Evolutionary conservation across 2,329 filamentous ascomycete species (phyloP).

Genomic region (Ceratocystis diversiconidia): DNA sequence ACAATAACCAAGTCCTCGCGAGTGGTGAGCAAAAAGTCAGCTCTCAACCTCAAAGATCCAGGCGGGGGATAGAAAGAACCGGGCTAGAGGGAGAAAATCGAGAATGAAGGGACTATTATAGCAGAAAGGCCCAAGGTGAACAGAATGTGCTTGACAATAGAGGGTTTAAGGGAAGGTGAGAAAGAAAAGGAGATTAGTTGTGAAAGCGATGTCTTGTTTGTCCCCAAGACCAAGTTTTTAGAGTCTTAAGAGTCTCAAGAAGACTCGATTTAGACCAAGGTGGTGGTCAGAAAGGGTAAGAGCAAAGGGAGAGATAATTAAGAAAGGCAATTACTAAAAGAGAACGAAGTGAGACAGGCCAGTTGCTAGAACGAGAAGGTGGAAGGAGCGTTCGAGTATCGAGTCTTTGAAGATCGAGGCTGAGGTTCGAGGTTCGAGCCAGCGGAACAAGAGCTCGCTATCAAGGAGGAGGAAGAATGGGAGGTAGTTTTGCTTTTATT

Average conservation of each 20-base stretch:
- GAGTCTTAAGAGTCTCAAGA: background rate
- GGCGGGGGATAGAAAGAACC: conserved; percentile 1
- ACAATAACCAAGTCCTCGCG: background rate
- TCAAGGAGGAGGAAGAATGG: background rate
- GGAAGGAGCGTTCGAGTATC: background rate
- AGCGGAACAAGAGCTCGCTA: background rate
- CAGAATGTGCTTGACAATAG: conserved; percentile 17
- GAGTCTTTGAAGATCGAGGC: background rate
- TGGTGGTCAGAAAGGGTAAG: conserved; percentile 3
- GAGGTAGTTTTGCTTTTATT: too few species aligned
- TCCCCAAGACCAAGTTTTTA: background rate
- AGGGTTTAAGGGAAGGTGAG: conserved; percentile 12
- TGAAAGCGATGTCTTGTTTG: background rate
- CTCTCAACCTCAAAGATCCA: conserved; percentile 1
- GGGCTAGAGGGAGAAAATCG: conserved; percentile 8
- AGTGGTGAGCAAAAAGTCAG: background rate
- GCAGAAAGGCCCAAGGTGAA: background rate
- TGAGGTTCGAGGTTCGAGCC: background rate
- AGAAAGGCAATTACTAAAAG: background rate
- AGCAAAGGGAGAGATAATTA: conserved; percentile 2
- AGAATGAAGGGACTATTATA: conserved; percentile 18
- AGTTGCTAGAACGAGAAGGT: conserved; percentile 3
- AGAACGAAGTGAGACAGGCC: background rate
- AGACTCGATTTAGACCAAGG: background rate
- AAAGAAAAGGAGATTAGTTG: conserved; percentile 13